Evolutionary conservation across 2,329 filamentous ascomycete genomes (phyloP).

Genomic region (Alternaria triticimaculans): DNA sequence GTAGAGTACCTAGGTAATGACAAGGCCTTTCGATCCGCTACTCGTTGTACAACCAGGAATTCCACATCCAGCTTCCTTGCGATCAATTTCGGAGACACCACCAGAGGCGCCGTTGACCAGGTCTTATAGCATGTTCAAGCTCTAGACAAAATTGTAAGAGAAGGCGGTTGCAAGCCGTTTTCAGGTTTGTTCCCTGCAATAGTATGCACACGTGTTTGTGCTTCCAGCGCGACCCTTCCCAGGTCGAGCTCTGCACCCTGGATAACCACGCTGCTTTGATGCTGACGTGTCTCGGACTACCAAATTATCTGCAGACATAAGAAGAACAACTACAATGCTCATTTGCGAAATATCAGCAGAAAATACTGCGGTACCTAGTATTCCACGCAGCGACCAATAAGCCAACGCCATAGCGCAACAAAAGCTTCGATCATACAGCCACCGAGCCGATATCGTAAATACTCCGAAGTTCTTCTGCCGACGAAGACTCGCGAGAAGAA

Average conservation of each 20-base stretch:
- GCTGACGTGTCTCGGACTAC: neutral
- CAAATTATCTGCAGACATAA: neutral
- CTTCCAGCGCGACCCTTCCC: neutral
- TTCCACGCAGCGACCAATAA: neutral
- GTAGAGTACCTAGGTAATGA: neutral
- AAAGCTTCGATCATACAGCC: neutral
- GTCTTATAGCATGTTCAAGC: neutral
- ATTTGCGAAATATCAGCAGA: neutral
- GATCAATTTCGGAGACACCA: neutral
- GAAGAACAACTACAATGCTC: neutral
- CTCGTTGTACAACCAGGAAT: neutral
- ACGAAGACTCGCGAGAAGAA: neutral
- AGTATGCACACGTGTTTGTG: neutral
- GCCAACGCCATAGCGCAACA: neutral
- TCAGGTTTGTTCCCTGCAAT: neutral
- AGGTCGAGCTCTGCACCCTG: neutral
- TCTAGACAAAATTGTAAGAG: neutral
- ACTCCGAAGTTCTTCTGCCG: neutral
- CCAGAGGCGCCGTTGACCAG: neutral
- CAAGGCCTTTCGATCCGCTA: neutral
- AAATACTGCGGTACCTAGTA: neutral
- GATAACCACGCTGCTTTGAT: neutral
- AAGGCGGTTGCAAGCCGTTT: neutral
- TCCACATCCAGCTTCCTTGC: neutral
- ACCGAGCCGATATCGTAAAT: neutral